Conservation (phyloP, 139 green algal species). For the Edaphochlamys debaryana region DNA sequence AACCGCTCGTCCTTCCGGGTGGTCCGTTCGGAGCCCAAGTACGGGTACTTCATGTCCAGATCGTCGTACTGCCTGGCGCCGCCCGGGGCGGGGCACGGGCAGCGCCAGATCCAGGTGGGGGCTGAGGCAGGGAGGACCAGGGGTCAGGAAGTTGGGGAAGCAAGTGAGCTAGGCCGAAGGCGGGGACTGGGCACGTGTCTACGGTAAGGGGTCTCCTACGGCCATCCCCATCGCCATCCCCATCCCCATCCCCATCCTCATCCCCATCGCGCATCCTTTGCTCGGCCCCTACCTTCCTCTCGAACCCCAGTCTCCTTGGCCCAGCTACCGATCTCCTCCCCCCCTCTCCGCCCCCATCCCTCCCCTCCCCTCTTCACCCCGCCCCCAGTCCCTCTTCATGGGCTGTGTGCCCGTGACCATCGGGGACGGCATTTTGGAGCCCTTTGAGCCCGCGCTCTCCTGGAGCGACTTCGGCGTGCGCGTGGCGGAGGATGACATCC, state of each 20-base stretch:
- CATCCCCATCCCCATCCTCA: no score
- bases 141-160: not conserved
- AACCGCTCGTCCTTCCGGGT: constrained; percentile 46
- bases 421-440: constrained; percentile 42
- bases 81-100: constrained; percentile 49
- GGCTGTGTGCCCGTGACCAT: constrained; percentile 50
- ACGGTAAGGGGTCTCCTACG: no score
- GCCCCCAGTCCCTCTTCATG: constrained; percentile 41
- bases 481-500: constrained; percentile 37
- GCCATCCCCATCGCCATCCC: no score
- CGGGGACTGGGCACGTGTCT: no score
- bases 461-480: constrained; percentile 44
- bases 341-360: not conserved
- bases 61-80: constrained; percentile 50
- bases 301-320: no score
- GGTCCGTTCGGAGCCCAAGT: not conserved
- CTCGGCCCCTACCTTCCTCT: no score
- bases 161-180: not conserved
- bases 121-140: not conserved
- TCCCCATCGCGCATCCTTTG: no score
- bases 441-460: constrained; percentile 49
- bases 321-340: no score
- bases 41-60: constrained; percentile 20
- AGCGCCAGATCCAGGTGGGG: constrained; percentile 52
- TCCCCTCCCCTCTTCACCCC: not conserved